Evolutionary conservation across 345 rosid genomes (phyloP), one percentile per base, ranked within the genome.

Genomic region (Acer yangbiense): DNA sequence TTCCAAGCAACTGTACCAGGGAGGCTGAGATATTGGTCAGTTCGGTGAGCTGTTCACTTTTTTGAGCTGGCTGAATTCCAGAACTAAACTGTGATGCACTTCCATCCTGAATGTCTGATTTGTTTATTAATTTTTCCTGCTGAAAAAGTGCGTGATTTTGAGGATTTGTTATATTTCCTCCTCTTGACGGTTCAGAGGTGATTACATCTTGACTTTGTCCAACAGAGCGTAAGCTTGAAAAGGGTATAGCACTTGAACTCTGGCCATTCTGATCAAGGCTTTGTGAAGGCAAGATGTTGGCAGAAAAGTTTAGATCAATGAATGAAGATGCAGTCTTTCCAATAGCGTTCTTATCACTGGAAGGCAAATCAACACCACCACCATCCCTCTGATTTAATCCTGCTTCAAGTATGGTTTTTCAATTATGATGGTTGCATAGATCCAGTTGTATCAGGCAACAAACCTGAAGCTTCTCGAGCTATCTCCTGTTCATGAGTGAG

Each of bases 1-100:
- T 90, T 64, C 88, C 97, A 71, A 94, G 87, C 50, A 90, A 75
- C 86, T 91, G 94, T 61, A 87, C 95, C 78, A 96, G 81, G 85
- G 98, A 89, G 65, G 92, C 91, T 48, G 94, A 88, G 82, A 94
- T 83, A 82, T 86, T 86, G 75, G 86, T 86, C 77, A 93, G 86
- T 77, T 89, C 88, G 74, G 82, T 81, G 29, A 88, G 85, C 65
- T 87, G 90, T 71, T 86, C 95, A 75, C 84, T 82, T 82, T 78
- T 85, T 81, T 86, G 87, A 82, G 82, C 48, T 18, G 75, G 79
- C 44, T 82, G 80, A 76, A 76, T 71, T 52, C 73, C 83, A 67
- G 87, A 75, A 77, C 79, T 82, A 65, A 75, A 67, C 17, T 74
- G 87, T 43, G 78, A 68, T 50, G 71, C 57, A 80, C 60, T 82